These are phyloP conservation scores for Pyrus betulifolia DNA, from an alignment of 306 rosid species.

Conservation along the genomic window DNA sequence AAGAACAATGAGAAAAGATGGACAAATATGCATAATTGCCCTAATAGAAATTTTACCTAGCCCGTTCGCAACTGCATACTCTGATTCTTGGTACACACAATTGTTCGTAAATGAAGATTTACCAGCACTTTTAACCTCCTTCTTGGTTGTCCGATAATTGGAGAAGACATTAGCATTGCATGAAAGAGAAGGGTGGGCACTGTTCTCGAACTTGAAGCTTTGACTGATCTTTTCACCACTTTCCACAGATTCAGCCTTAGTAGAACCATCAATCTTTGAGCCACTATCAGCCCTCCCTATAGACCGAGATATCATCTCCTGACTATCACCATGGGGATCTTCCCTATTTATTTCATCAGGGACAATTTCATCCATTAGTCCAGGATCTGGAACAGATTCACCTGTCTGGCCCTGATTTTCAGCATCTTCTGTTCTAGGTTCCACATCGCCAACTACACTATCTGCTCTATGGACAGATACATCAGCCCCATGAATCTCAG, in stretches of 20 bases:
- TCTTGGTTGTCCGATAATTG: slow-evolving; percentile 51
- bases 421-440: slow-evolving; percentile 81
- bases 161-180: slow-evolving; percentile 62
- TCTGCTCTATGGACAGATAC: slow-evolving; percentile 83
- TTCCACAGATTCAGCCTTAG: slow-evolving; percentile 95
- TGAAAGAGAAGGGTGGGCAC: slow-evolving; percentile 61
- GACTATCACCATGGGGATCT: slow-evolving; percentile 90
- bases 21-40: not conserved
- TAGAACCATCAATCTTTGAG: slow-evolving; percentile 83
- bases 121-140: slow-evolving; percentile 60
- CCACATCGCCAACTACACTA: slow-evolving; percentile 95
- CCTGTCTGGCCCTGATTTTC: slow-evolving; percentile 98
- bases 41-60: slow-evolving; percentile 39
- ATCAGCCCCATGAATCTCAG: slow-evolving; percentile 95
- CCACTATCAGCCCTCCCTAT: slow-evolving; percentile 95
- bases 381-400: slow-evolving; percentile 87
- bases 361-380: slow-evolving; percentile 86
- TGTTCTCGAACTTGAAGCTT: slow-evolving; percentile 58
- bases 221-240: slow-evolving; percentile 89
- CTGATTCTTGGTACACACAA: slow-evolving; percentile 38
- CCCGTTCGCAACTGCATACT: slow-evolving; percentile 49
- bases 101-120: slow-evolving; percentile 63
- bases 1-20: not conserved
- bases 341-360: slow-evolving; percentile 80
- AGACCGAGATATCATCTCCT: slow-evolving; percentile 84